Evolutionary conservation across 2,329 filamentous ascomycete species (phyloP), one percentile per base, ranked within the genome.

Genomic region (Samsoniella hepiali): DNA sequence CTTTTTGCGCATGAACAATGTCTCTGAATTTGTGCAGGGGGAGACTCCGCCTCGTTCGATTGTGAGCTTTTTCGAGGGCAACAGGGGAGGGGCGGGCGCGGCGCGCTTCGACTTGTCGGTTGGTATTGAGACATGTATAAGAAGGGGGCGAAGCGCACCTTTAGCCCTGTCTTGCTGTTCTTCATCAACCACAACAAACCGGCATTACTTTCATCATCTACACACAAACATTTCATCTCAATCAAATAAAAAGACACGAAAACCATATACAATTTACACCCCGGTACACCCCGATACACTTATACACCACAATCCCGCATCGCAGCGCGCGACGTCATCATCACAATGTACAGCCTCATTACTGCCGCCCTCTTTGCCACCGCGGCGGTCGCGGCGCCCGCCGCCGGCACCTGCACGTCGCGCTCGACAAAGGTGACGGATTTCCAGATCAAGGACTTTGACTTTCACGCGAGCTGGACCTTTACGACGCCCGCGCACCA

Each of bases 401-500:
- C 69, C 13, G 57, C 42, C 44, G 47, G 65, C 42, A 56, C 47
- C 17, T 75, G 72, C 67, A 68, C 67, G 7, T 10, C 58, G 8
- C 62, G 63, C 53, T 72, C 71, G 8, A 58, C 57, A 42, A 58
- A 64, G 36, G 56, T 71, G 55, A 54, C 38, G 8, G 51, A 65
- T 9, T 84, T 81, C 80, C 72, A 69, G 1, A 67, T 83, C 50
- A 67, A 73, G 53, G 69, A 73, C 70, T 81, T 85, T 64, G 76
- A 79, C 70, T 84, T 75, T 75, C 77, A 81, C 70, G 77, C 77
- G n/a, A 76, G 73, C 11, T 82, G 79, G 70, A 71, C 74, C 69
- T 84, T 82, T 75, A 75, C 75, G 17, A 84, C 80, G 2, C 82
- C 82, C 0, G 74, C 82, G 3, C 82, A 84, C 72, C 80, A 83